Evolutionary conservation across 768 basidiomycete genomes (phyloP).

Genomic region (Fistulinella prunicolor): DNA sequence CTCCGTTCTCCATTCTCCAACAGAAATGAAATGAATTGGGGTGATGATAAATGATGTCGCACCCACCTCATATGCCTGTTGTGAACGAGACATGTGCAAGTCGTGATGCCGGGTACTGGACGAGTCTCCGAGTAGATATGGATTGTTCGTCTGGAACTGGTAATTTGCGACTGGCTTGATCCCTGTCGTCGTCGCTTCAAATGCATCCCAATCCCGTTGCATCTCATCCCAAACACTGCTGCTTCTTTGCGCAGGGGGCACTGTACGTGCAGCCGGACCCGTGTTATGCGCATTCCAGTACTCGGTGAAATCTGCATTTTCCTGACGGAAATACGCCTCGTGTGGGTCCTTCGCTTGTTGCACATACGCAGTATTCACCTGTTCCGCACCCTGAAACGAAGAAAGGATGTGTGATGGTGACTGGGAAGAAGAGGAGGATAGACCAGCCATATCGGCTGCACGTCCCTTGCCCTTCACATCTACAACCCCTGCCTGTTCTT

Average conservation of each 20-base stretch:
- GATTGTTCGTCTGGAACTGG: slow-evolving; percentile 75
- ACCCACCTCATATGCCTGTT: slow-evolving; percentile 38
- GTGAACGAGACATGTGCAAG: slow-evolving; percentile 31
- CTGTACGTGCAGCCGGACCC: slow-evolving; percentile 8
- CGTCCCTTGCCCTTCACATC: slow-evolving; percentile 71
- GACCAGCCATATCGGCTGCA: slow-evolving; percentile 28
- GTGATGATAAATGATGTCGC: too few relatives aligned
- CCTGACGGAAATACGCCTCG: slow-evolving; percentile 68
- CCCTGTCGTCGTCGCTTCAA: slow-evolving; percentile 70
- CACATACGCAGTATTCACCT: slow-evolving; percentile 16
- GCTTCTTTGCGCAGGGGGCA: slow-evolving; percentile 28
- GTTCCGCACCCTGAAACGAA: slow-evolving; percentile 20
- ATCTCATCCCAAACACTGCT: slow-evolving; percentile 61
- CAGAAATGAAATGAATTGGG: slow-evolving; percentile 8
- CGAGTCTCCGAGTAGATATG: slow-evolving; percentile 66
- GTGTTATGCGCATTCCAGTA: slow-evolving; percentile 54
- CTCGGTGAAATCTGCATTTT: slow-evolving; percentile 61
- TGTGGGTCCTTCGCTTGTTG: slow-evolving; percentile 40
- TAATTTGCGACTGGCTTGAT: slow-evolving; percentile 57
- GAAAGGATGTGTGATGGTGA: slow-evolving; percentile 11
- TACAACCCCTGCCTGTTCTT: slow-evolving; percentile 24
- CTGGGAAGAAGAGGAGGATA: neutral
- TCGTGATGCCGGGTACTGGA: slow-evolving; percentile 47
- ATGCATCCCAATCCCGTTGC: slow-evolving; percentile 77
- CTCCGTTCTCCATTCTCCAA: slow-evolving; percentile 9